These are phyloP conservation scores for Oemleria cerasiformis DNA, from an alignment of 306 rosid genomes.

Conservation along the genomic window DNA sequence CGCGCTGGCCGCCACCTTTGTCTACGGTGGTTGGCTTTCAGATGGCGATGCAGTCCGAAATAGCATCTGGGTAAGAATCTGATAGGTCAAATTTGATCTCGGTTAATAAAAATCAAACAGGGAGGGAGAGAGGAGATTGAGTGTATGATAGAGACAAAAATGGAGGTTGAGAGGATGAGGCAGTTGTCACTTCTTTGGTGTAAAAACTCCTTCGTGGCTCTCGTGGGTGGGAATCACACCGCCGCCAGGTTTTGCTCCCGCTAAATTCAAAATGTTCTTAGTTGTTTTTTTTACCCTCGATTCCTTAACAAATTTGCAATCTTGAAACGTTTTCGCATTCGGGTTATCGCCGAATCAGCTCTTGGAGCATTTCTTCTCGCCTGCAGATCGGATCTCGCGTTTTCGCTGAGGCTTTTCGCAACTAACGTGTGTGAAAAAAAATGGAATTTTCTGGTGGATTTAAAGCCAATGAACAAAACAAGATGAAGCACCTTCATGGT, in stretches of 20 bases:
- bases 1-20: neutral
- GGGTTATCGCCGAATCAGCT: constrained; percentile 22
- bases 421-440: neutral
- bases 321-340: constrained; percentile 24
- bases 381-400: constrained; percentile 13
- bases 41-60: constrained; percentile 14
- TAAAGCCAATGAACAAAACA: constrained; percentile 19
- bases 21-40: constrained; percentile 22
- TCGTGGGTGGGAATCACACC: constrained; percentile 85
- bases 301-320: constrained; percentile 6
- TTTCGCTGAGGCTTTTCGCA: neutral
- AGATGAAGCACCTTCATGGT: constrained; percentile 27
- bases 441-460: constrained; percentile 29
- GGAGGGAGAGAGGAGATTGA: neutral
- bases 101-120: neutral
- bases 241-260: constrained; percentile 70
- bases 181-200: constrained; percentile 46
- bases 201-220: constrained; percentile 49
- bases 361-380: constrained; percentile 12
- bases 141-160: constrained; percentile 15
- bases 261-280: constrained; percentile 30
- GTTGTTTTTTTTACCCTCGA: neutral
- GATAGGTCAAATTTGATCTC: constrained; percentile 16
- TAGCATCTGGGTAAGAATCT: constrained; percentile 21
- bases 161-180: constrained; percentile 56